A percentile compares a stretch with the other conserved stretches of the same genome.
These are phyloP conservation scores for Metschnikowia koreensis DNA, from an alignment of 805 yeast genomes.

Conservation along the genomic window DNA sequence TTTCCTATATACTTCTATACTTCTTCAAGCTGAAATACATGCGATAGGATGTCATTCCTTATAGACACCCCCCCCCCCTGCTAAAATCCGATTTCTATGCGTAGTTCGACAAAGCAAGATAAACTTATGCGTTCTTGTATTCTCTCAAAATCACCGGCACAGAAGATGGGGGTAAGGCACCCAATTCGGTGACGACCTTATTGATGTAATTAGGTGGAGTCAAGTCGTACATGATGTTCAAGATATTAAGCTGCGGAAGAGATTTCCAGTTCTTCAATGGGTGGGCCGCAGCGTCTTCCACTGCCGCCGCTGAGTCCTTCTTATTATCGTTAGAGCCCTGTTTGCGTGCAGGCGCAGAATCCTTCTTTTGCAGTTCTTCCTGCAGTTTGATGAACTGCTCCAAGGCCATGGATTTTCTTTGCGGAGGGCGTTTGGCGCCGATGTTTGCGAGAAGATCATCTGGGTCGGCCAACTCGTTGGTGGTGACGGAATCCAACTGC, in stretches of 20 bases:
- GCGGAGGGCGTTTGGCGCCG: slow-evolving; percentile 50
- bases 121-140: slow-evolving; percentile 52
- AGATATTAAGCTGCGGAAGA: slow-evolving; percentile 61
- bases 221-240: slow-evolving; percentile 87
- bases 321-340: slow-evolving; percentile 25
- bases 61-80: no score
- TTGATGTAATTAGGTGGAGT: slow-evolving; percentile 93
- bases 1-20: not conserved
- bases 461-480: slow-evolving; percentile 83
- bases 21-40: no score
- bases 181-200: slow-evolving; percentile 93
- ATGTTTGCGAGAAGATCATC: slow-evolving; percentile 60
- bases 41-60: no score
- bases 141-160: slow-evolving; percentile 96
- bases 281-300: slow-evolving; percentile 33
- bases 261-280: slow-evolving; percentile 59
- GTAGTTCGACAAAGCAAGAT: no score
- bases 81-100: no score
- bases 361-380: slow-evolving; percentile 29
- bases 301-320: slow-evolving; percentile 10
- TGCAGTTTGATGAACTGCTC: slow-evolving; percentile 55
- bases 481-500: slow-evolving; percentile 92
- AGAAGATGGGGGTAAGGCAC: slow-evolving; percentile 95
- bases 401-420: slow-evolving; percentile 59
- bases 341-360: slow-evolving; percentile 27